A percentile compares a stretch with the other conserved stretches of the same genome.
phyloP scores from a whole-genome alignment of 495 filamentous ascomycete species.

The Aspergillus haitiensis region DNA sequence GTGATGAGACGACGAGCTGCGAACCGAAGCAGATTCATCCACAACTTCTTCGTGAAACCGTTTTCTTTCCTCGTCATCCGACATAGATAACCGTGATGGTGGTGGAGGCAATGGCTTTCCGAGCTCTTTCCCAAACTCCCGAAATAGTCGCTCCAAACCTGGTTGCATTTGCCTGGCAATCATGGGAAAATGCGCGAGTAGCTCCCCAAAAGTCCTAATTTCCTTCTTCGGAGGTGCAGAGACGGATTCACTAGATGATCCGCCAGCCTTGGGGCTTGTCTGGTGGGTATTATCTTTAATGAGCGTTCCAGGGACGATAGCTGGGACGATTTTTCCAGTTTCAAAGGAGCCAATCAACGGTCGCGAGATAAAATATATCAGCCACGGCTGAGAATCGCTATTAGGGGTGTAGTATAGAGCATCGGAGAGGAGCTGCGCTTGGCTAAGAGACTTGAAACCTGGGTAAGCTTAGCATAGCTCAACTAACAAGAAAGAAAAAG shows the following conservation, averaged over 20 bases:
- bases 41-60: conserved; percentile 27
- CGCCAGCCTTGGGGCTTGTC: conserved; percentile 37
- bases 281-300: conserved; percentile 32
- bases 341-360: conserved; percentile 87
- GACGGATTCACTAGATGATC: conserved; percentile 36
- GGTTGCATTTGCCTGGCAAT: conserved; percentile 96
- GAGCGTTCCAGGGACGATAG: conserved; percentile 51
- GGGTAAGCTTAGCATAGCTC: conserved; percentile 22
- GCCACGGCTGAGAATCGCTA: conserved; percentile 82
- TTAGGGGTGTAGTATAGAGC: conserved; percentile 83
- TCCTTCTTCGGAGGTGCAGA: conserved; percentile 73
- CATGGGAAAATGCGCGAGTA: conserved; percentile 91
- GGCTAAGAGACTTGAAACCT: conserved; percentile 92
- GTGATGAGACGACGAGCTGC: conserved; percentile 38
- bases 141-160: conserved; percentile 86
- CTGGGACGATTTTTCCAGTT: conserved; percentile 64
- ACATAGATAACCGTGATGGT: conserved; percentile 58
- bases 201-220: conserved; percentile 84
- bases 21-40: conserved; percentile 39
- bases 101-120: conserved; percentile 80
- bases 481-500: background rate
- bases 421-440: conserved; percentile 86
- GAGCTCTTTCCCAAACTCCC: conserved; percentile 81
- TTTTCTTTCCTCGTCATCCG: conserved; percentile 30
- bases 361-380: conserved; percentile 93